phyloP scores from a whole-genome alignment of 2,329 filamentous ascomycete genomes.

The Penicillium sp. region DNA sequence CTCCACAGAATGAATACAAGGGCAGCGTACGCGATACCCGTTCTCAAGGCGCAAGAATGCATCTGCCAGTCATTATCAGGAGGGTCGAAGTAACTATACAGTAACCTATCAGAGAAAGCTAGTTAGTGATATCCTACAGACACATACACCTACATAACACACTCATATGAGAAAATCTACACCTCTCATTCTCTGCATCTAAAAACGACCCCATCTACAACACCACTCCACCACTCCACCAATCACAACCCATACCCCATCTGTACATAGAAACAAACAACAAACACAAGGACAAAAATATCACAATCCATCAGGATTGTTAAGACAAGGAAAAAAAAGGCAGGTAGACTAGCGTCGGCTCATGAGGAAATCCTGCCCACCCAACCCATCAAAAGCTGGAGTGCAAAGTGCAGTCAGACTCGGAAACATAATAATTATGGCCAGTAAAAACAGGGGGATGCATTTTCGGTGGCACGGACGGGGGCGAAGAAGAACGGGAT shows the following conservation, averaged over 20 bases:
- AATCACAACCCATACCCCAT: slow-evolving; percentile 5
- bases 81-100: no score
- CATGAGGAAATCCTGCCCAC: slow-evolving; percentile 20
- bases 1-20: no score
- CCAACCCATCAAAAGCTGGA: slow-evolving; percentile 20
- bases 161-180: slow-evolving; percentile 14
- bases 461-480: slow-evolving; percentile 13
- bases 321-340: slow-evolving; percentile 8
- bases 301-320: slow-evolving; percentile 5
- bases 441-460: slow-evolving; percentile 20
- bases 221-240: background rate
- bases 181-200: slow-evolving; percentile 18
- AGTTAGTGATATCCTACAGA: background rate
- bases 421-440: slow-evolving; percentile 15
- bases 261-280: slow-evolving; percentile 18
- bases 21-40: no score
- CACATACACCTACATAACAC: background rate
- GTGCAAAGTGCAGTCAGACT: slow-evolving; percentile 15
- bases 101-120: no score
- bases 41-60: no score
- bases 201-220: background rate
- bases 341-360: slow-evolving; percentile 19
- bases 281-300: slow-evolving; percentile 2
- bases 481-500: slow-evolving; percentile 1
- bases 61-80: no score